These are phyloP conservation scores for Colletotrichum sp. DNA, from an alignment of 2,329 filamentous ascomycete species.

Conservation along the genomic window DNA sequence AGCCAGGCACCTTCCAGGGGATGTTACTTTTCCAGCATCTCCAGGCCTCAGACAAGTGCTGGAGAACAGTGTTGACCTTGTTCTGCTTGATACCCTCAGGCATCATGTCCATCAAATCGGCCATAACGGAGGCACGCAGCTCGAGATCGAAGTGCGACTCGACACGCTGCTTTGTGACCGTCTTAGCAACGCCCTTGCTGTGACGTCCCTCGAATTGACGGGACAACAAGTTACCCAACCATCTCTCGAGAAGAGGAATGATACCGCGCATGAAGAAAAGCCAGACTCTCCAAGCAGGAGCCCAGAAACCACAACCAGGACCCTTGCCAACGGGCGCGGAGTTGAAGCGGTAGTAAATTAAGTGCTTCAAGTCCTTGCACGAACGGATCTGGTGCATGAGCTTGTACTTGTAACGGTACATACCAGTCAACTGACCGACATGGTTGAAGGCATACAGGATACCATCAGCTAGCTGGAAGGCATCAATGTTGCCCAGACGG, in stretches of 20 bases:
- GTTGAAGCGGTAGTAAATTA: slow-evolving; percentile 99
- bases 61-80: slow-evolving; percentile 97
- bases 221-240: slow-evolving; percentile 95
- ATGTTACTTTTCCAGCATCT: slow-evolving; percentile 99
- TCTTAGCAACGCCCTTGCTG: slow-evolving; percentile 98
- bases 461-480: slow-evolving; percentile 97
- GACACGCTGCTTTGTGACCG: slow-evolving; percentile 97
- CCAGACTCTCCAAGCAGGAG: slow-evolving; percentile 98
- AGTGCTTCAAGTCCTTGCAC: slow-evolving; percentile 98
- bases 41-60: slow-evolving; percentile 98
- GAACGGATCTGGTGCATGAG: slow-evolving; percentile 99
- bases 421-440: slow-evolving; percentile 95
- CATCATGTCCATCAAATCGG: slow-evolving; percentile 99
- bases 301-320: slow-evolving; percentile 98
- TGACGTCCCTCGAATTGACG: slow-evolving; percentile 98
- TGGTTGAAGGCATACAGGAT: slow-evolving; percentile 99
- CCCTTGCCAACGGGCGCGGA: slow-evolving; percentile 96
- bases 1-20: slow-evolving; percentile 96
- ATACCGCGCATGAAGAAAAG: slow-evolving; percentile 99
- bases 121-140: slow-evolving; percentile 97
- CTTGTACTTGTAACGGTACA: slow-evolving; percentile 99
- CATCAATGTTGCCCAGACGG: slow-evolving; percentile 95
- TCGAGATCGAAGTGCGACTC: slow-evolving; percentile 99
- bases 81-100: slow-evolving; percentile 99
- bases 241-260: slow-evolving; percentile 93